Evolutionary conservation across 495 filamentous ascomycete genomes (phyloP).

Genomic region (Penicillium pancosmium): DNA sequence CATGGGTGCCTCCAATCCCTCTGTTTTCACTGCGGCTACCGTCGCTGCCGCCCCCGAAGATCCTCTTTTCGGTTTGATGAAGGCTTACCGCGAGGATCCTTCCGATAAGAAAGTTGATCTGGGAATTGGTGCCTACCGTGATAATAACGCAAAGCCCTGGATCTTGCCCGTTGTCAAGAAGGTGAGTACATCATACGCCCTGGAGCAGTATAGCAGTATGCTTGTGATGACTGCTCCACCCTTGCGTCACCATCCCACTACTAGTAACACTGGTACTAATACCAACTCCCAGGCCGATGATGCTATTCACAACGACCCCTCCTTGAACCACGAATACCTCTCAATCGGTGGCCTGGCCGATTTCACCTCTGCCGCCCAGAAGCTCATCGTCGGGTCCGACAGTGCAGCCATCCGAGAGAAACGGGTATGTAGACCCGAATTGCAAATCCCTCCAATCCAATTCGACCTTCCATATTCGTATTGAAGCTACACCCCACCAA

Average conservation of each 20-base stretch:
- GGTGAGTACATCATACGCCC: conserved; percentile 51
- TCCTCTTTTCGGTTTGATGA: conserved; percentile 91
- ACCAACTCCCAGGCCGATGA: conserved; percentile 74
- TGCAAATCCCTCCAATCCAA: not conserved
- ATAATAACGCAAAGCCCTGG: conserved; percentile 98
- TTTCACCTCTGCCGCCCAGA: conserved; percentile 86
- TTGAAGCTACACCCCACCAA: not conserved
- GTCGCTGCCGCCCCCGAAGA: conserved; percentile 94
- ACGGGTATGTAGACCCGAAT: conserved; percentile 54
- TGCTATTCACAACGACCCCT: conserved; percentile 80
- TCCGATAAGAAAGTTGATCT: conserved; percentile 91
- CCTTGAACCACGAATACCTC: conserved; percentile 96
- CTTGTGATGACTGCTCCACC: not conserved
- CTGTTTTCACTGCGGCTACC: conserved; percentile 74
- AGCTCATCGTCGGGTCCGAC: conserved; percentile 79
- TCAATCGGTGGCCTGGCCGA: conserved; percentile 86
- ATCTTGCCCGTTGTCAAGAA: conserved; percentile 94
- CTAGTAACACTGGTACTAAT: not conserved
- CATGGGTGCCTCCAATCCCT: conserved; percentile 50
- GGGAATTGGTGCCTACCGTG: conserved; percentile 95
- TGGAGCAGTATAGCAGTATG: too few species aligned
- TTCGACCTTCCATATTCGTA: not conserved
- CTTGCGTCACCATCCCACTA: not conserved
- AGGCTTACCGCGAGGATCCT: conserved; percentile 81
- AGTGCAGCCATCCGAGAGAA: conserved; percentile 84